A percentile compares a stretch with the other conserved stretches of the same genome.
Evolutionary conservation across 73 alveolate genomes (phyloP).

Genomic region (Tetrahymena malaccensis): DNA sequence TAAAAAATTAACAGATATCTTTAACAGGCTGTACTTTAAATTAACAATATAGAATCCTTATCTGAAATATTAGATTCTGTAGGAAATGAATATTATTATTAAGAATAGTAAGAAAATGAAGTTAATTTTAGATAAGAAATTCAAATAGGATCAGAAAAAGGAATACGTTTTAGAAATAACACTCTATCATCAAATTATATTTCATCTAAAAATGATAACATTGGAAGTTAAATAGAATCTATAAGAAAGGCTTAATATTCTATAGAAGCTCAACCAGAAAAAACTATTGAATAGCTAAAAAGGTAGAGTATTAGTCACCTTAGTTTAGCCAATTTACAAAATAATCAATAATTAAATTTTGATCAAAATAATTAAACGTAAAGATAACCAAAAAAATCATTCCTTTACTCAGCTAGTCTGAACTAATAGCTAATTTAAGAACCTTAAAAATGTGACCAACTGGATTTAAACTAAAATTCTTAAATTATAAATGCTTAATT

Average conservation of each 20-base stretch:
- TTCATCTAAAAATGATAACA: not conserved
- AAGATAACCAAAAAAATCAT: not conserved
- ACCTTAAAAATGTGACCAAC: not conserved
- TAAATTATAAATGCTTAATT: too few species aligned
- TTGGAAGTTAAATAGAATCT: not conserved
- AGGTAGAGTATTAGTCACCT: not conserved
- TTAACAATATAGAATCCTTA: not conserved
- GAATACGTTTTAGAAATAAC: not conserved
- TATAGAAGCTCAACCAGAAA: not conserved
- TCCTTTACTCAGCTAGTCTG: not conserved
- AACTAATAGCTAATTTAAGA: not conserved
- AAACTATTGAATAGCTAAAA: not conserved
- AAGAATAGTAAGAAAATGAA: not conserved
- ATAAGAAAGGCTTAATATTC: not conserved
- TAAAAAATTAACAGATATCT: not conserved
- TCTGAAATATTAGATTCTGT: not conserved
- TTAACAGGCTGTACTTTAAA: not conserved
- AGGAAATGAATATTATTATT: not conserved
- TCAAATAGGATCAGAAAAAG: not conserved
- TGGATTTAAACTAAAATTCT: not conserved
- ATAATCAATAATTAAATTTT: too few species aligned
- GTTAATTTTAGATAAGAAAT: not conserved
- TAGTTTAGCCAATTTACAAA: too few species aligned
- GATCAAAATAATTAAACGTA: not conserved
- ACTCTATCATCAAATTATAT: not conserved